Evolutionary conservation across 768 basidiomycete genomes (phyloP), one percentile per base, ranked within the genome.

Genomic region (Paxillus involutus): DNA sequence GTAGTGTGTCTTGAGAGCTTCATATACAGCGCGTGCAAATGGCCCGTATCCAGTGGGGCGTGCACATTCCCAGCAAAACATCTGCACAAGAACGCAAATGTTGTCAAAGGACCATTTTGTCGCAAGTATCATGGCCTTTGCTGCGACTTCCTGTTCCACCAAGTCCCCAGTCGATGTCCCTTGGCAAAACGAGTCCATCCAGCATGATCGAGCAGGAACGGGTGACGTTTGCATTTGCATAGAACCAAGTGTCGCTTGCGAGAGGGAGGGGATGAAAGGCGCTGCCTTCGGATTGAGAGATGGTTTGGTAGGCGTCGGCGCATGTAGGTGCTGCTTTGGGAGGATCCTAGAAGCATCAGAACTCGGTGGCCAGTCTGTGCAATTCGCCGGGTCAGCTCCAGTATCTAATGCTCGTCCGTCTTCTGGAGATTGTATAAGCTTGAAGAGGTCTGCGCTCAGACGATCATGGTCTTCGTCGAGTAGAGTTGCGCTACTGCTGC

Each of bases 41-140:
- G 48, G 43, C 3, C 29, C 49, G 47, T 56, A 6, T 33, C 51
- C 24, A 51, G 35, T 33, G 52, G 56, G 29, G 61, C 53, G 40
- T 11, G 49, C 49, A 17, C 59, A 64, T 13, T 57, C 49, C 62
- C 62, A 68, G 53, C 59, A 64, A 36, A 71, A 69, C 45, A 65
- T 62, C 44, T 68, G 61, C 1, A 66, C 64, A 13, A 71, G 65
- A 43, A 65, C 63, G 10, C 57, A 51, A 41, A 69, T 55, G 2
- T 57, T 48, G 8, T n/a, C 12, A 19, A 43, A 51, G 16, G 54
- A 19, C 57, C 57, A 56, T 24, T 12, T 39, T 21, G 19, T 14
- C 0, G 1, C 19, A 3, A 26, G 11, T 0, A 37, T 19, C 43
- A 57, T 40, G 3, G 6, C 12, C 14, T 19, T 19, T 17, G 41